Conservation (phyloP, 257 asterid genomes). For the Nicotiana obtusifolia region DNA sequence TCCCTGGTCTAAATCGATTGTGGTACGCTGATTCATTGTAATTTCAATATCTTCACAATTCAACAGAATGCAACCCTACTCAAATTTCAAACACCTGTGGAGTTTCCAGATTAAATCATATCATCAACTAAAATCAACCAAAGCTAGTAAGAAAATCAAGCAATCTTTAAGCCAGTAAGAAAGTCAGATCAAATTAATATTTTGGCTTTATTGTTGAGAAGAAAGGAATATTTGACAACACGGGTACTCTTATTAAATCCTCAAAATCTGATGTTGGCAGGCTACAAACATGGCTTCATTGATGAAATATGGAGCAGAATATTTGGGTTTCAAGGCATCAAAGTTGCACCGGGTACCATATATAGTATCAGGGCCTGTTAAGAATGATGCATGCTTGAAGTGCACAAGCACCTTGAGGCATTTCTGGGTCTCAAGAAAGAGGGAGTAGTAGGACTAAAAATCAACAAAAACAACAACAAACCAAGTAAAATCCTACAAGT, state of each 20-base stretch:
- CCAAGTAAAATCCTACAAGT: too few species aligned
- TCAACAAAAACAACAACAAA: too few species aligned
- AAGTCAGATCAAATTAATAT: neutral
- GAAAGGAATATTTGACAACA: neutral
- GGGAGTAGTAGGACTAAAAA: neutral
- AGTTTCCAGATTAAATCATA: neutral
- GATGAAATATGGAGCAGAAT: neutral
- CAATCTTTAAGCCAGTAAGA: neutral
- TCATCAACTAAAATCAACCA: neutral
- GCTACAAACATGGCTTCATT: neutral
- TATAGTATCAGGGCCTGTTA: neutral
- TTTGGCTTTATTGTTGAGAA: neutral
- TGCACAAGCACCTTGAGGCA: neutral
- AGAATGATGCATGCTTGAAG: neutral
- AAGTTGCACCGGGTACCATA: neutral
- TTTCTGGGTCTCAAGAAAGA: neutral
- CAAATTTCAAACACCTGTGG: constrained; percentile 24
- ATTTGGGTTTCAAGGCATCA: neutral
- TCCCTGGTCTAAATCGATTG: constrained; percentile 83
- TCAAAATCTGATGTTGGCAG: neutral
- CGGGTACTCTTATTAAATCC: neutral
- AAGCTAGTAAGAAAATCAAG: neutral
- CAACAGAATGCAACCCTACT: constrained; percentile 17
- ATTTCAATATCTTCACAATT: constrained; percentile 27
- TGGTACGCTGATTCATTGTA: constrained; percentile 66